Evolutionary conservation across 108 stramenopile genomes (phyloP), one percentile per base, ranked within the genome.

Genomic region (Cyclotella atomus): DNA sequence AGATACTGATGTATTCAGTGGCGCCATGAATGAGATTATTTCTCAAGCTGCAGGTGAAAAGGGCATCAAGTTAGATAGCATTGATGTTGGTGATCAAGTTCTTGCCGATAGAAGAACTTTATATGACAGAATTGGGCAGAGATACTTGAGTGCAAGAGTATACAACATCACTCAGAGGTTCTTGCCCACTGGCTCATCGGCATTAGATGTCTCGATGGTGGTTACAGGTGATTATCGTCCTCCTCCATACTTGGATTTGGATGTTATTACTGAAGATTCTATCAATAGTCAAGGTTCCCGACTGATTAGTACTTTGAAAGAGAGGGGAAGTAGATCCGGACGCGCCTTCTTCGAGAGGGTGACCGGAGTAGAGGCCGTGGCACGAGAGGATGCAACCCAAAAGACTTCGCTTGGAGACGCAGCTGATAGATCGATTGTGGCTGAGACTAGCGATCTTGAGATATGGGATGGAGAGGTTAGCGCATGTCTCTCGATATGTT

Each of bases 141-240:
- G 38, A 12, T 41, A 41, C 12, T 41, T 41, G 12, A 12, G 12
- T 41, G 6, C 38, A 41, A 6, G 38, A 47, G 32, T 50, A 0
- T 45, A 34, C 36, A 64, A 63, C 20, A 24, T 55, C 28, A 63
- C 71, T n/a, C 61, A 54, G 19, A 25, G 71, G 20, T 45, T 38
- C 23, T 36, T 73, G 12, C 71, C 38, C 9, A 9, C 56, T 17
- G 71, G 71, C 8, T 73, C 71, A 6, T 73, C 71, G 1, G 71
- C 71, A 27, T 36, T 73, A 23, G 71, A 73, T 52, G 71, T 73
- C 23, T 54, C 52, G 16, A 35, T 73, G 47, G 62, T 73, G 20
- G 59, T 73, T n/a, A 73, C 71, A 53, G 71, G 71, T 19, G 71
- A 73, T 54, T 73, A 73, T 43, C 61, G 71, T 32, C 71, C 71